A percentile compares a stretch with the other conserved stretches of the same genome.
Conservation (phyloP, 306 rosid genomes). For the Castanospermum australe region DNA sequence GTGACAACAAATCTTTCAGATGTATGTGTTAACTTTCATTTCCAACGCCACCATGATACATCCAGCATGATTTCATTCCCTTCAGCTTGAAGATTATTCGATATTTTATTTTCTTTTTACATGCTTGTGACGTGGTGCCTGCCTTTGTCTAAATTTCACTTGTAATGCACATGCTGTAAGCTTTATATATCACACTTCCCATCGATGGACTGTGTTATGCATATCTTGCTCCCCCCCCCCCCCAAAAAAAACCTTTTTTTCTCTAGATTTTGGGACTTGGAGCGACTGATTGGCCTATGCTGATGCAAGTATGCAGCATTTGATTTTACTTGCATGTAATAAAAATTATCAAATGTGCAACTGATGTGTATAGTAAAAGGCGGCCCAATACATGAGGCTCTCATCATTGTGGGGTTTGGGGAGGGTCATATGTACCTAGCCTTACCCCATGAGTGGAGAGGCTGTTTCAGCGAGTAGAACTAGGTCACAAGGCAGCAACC, state of each 20-base stretch:
- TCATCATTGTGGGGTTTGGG: too few species aligned
- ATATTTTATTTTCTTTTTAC: neutral
- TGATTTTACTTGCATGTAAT: neutral
- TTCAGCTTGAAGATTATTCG: neutral
- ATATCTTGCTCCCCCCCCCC: neutral
- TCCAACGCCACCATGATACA: slow-evolving; percentile 5
- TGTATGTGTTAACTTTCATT: slow-evolving; percentile 41
- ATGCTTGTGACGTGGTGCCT: neutral
- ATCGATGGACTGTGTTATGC: neutral
- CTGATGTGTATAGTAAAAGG: neutral
- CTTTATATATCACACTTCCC: neutral
- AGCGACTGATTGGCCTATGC: neutral
- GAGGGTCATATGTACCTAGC: too few species aligned
- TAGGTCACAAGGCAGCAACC: too few species aligned
- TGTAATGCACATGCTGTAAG: neutral
- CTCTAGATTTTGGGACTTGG: neutral
- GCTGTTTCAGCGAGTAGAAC: too few species aligned
- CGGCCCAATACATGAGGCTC: too few species aligned
- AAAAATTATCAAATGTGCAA: neutral
- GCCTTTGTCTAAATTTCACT: neutral
- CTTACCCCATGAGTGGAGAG: too few species aligned
- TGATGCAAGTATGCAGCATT: neutral
- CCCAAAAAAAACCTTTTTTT: neutral
- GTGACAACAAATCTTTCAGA: slow-evolving; percentile 65
- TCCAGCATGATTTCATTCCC: slow-evolving; percentile 16